phyloP scores from a whole-genome alignment of 495 filamentous ascomycete species.

The Hyaloscypha hepaticicola region DNA sequence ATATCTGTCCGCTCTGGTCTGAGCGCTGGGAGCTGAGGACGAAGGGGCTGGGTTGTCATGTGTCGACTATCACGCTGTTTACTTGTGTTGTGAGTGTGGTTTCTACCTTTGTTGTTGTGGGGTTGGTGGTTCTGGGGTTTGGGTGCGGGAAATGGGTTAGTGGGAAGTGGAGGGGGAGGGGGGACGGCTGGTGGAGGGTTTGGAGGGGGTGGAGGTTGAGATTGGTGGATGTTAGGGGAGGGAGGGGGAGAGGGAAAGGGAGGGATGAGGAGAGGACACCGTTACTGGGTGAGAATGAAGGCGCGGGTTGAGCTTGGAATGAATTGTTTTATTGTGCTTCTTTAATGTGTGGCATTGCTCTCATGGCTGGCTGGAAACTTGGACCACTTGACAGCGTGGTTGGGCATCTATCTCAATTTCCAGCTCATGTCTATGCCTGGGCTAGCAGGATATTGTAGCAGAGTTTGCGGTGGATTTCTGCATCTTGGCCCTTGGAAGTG shows the following conservation, averaged over 20 bases:
- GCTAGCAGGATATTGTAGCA: no score
- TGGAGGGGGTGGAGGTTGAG: constrained; percentile 26
- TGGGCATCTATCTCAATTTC: no score
- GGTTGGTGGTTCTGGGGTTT: constrained; percentile 33
- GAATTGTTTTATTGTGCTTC: no score
- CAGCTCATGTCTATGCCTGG: no score
- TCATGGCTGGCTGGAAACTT: no score
- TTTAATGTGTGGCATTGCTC: no score
- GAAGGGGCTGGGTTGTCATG: constrained; percentile 45
- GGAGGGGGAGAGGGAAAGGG: not conserved
- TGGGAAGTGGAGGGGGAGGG: constrained; percentile 28
- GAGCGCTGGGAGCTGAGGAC: constrained; percentile 54
- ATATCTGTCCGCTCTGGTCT: constrained; percentile 47
- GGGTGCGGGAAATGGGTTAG: constrained; percentile 24
- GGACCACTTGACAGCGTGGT: no score
- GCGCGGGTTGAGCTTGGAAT: not conserved
- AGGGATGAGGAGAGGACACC: constrained; percentile 5
- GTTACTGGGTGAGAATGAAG: constrained; percentile 5
- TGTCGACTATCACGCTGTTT: constrained; percentile 51
- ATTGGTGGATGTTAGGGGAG: constrained; percentile 19
- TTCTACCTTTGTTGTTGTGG: constrained; percentile 38
- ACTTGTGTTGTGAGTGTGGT: constrained; percentile 40
- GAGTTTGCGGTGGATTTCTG: no score
- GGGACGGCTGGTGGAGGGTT: constrained; percentile 37
- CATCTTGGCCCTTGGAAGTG: no score